phyloP scores from a whole-genome alignment of 331 rosid species.

The Quercus phellos region DNA sequence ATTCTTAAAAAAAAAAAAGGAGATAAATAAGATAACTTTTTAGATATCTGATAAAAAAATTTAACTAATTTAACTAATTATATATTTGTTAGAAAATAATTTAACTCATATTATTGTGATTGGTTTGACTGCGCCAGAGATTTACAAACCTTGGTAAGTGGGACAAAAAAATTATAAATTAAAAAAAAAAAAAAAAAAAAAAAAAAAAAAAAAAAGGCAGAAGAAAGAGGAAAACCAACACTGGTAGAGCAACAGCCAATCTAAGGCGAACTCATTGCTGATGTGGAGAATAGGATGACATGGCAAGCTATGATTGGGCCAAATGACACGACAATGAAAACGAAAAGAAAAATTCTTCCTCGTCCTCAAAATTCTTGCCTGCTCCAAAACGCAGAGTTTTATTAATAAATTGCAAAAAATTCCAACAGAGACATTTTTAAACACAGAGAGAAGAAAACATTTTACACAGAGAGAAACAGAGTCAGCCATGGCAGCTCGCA shows the following conservation, averaged over 20 bases:
- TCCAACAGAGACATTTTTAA: background rate
- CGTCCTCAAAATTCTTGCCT: background rate
- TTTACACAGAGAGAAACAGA: conserved; percentile 4
- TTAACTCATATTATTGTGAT: too few species aligned
- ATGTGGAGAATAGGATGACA: background rate
- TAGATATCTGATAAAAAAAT: too few species aligned
- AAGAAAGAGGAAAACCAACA: too few species aligned
- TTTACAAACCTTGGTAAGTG: too few species aligned
- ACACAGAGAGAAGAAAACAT: background rate
- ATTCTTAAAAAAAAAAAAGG: too few species aligned
- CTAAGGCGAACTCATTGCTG: background rate
- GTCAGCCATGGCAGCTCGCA: conserved; percentile 69
- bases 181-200: too few species aligned
- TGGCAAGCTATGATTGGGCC: conserved; percentile 6
- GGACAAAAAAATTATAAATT: too few species aligned
- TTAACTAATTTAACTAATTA: too few species aligned
- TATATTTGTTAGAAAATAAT: too few species aligned
- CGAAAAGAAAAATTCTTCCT: background rate
- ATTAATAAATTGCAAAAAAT: background rate
- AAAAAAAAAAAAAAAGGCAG: too few species aligned
- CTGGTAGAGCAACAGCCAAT: background rate
- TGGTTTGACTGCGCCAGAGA: too few species aligned
- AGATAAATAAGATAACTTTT: too few species aligned
- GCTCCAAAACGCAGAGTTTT: conserved; percentile 9
- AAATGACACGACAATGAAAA: background rate